A percentile compares a stretch with the other conserved stretches of the same genome.
These are phyloP conservation scores for Trichoderma arundinaceum DNA, from an alignment of 2,329 filamentous ascomycete genomes.

Conservation along the genomic window DNA sequence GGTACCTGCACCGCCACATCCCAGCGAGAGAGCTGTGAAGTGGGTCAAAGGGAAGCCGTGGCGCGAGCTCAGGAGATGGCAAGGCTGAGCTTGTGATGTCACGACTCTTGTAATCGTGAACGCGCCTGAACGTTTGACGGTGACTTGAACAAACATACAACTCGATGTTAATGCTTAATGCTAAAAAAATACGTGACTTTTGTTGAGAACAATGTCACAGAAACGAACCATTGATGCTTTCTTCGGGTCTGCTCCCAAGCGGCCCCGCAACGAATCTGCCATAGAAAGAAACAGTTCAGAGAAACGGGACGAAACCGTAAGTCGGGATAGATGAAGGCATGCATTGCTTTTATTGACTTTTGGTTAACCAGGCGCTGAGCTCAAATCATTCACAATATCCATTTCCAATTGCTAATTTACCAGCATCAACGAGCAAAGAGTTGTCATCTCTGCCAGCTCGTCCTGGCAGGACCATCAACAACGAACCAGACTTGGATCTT, in stretches of 20 bases:
- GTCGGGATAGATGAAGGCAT: too few relatives aligned
- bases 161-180: not conserved
- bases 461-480: slow-evolving; percentile 62
- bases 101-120: slow-evolving; percentile 29
- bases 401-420: slow-evolving; percentile 55
- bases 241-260: slow-evolving; percentile 53
- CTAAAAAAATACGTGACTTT: not conserved
- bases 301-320: slow-evolving; percentile 23
- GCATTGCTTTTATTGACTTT: not conserved
- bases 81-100: slow-evolving; percentile 36
- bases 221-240: slow-evolving; percentile 70
- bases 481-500: slow-evolving; percentile 73
- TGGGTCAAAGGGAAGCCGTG: slow-evolving; percentile 13
- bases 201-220: slow-evolving; percentile 31
- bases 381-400: slow-evolving; percentile 56
- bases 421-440: slow-evolving; percentile 46
- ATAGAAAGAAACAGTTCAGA: not conserved
- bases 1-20: slow-evolving; percentile 38
- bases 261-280: slow-evolving; percentile 32
- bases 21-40: not conserved
- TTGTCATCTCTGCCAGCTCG: slow-evolving; percentile 56
- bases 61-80: slow-evolving; percentile 23
- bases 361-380: slow-evolving; percentile 34
- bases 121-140: not conserved
- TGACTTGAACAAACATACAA: not conserved